phyloP scores from a whole-genome alignment of 2,329 filamentous ascomycete genomes.

The Claviceps sp. region DNA sequence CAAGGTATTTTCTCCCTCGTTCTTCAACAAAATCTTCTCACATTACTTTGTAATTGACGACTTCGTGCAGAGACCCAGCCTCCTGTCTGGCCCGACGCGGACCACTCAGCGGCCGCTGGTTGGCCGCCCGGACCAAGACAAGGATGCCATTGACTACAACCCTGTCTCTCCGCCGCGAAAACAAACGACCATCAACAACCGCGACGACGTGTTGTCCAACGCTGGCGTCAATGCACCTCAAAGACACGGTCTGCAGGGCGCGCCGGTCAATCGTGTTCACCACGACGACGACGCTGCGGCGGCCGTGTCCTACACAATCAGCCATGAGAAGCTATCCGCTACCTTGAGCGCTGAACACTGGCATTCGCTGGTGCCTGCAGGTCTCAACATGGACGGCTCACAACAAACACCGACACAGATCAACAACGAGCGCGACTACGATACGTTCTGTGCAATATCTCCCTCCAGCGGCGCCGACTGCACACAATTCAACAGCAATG shows the following conservation, averaged over 20 bases:
- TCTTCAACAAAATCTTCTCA: not conserved
- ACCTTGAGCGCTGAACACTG: not conserved
- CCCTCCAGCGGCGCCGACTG: constrained; percentile 16
- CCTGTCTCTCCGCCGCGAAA: constrained; percentile 2
- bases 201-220: constrained; percentile 3
- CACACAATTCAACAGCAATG: constrained; percentile 15
- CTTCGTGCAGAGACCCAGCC: not conserved
- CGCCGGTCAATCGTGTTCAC: constrained; percentile 1
- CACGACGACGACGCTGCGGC: not conserved
- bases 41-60: not conserved
- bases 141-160: constrained; percentile 2
- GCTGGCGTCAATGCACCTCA: not conserved
- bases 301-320: not conserved
- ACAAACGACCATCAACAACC: constrained; percentile 1
- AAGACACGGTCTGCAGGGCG: constrained; percentile 1
- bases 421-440: constrained; percentile 44
- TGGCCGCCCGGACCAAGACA: not conserved
- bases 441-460: constrained; percentile 23
- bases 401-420: constrained; percentile 42
- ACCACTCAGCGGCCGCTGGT: not conserved
- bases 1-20: not conserved
- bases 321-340: constrained; percentile 9
- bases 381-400: constrained; percentile 28
- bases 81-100: not conserved
- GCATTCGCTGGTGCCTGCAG: not conserved